Base-by-base conservation (phyloP, 345 rosid species). In the Euphorbia pulcherrima region DNA sequence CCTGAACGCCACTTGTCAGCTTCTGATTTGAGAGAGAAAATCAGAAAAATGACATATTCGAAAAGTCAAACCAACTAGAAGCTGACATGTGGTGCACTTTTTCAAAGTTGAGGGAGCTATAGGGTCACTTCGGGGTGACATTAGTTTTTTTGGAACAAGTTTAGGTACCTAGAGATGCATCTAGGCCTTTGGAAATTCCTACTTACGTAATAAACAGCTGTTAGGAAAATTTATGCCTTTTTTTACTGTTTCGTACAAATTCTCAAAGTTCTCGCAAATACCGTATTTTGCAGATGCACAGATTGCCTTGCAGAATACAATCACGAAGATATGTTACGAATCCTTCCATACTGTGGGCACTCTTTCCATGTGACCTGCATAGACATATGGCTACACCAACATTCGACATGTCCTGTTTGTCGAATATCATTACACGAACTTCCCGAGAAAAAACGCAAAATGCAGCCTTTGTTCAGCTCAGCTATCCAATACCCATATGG, bases 301-400 rank as follows among this genome's bases (percentile, higher is more conserved):
- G 85, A 87, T 74, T 89, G 96, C 82, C 86, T 89, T 8, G 76
- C 90, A 2, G 92, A 87, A 61, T 89, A 89, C 77, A 81, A 70
- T 18, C 48, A 68, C 1, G 86, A 85, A 61, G 96, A 89, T 69
- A 60, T 77, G 47, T 67, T 89, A 78, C 86, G 96, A 0, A 84
- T 89, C 77, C 90, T 89, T 55, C 96, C 96, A 29, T 80, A 75
- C 60, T 89, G 96, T 11, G 87, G 96, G 48, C 96, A 89, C 75
- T 79, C 81, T 68, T 89, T 89, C 77, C 96, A 89, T 41, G 74
- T 75, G 17, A 77, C 78, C 64, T 89, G 96, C 80, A 87, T 89
- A 75, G 96, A 89, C 84, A 68, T 80, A 64, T 89, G 96, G 96
- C 65, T 89, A 40, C 88, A 83, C 69, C 90, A 83, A 68, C 90